Base-by-base conservation (phyloP, 2,329 filamentous ascomycete genomes). In the Chaetothyriales sp. region DNA sequence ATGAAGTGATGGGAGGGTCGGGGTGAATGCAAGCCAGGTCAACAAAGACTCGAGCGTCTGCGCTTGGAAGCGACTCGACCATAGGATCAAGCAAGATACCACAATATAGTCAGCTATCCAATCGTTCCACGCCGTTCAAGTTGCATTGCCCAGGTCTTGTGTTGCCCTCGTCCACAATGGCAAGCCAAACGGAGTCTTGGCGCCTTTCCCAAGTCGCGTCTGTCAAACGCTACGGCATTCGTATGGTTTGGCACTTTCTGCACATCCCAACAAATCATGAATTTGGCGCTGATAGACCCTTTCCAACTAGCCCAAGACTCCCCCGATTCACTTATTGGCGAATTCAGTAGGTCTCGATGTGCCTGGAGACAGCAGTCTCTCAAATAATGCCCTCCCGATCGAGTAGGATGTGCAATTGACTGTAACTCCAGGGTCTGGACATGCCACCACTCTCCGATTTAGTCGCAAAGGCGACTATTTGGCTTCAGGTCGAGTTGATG, bases 391-490 rank as follows among this genome's bases (percentile, higher is more conserved):
- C 4, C 5, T 15, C 33, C 10, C 10, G 10, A 15, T 10, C 1
- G 18, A 2, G 22, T 18, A 15, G 10, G 18, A 33, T 49, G 28
- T 18, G 29, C 9, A 25, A 28, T 29, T 47, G 10, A 5, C 40
- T 33, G 29, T 43, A 22, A 19, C 20, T 49, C 25, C 52, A 80
- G 76, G 73, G 61, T 79, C 75, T 63, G 80, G 81, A 47, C 79
- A 82, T 67, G 77, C 80, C 47, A 80, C 80, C 37, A 81, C 77
- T 62, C 72, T 83, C 54, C 87, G 90, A 59, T 98, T 98, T 77
- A 95, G 90, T 65, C 86, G 89, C 65, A 86, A 83, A 65, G 92
- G 92, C 68, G 90, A 98, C 69, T 89, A 92, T 62, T 82, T 98
- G 57, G 92, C 92, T 45, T 94, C 89, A 28, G 92, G 92, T 58